phyloP scores from a whole-genome alignment of 2,329 filamentous ascomycete species.

The Phyllosticta paracitricarpa region DNA sequence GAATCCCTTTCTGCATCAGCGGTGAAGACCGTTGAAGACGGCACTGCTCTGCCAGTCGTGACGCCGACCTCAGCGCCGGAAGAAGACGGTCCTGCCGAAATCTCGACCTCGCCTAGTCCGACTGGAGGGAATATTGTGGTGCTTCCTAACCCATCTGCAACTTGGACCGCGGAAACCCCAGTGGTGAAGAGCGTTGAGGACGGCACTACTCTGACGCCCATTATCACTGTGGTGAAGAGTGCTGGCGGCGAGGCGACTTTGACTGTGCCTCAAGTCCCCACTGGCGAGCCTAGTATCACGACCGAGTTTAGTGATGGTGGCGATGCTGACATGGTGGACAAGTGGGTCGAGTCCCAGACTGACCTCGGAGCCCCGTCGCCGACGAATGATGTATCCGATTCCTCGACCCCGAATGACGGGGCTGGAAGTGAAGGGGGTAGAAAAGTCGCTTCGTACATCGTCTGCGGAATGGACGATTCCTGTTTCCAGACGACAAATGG shows the following conservation, averaged over 20 bases:
- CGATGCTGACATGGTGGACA: neutral
- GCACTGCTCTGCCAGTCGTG: neutral
- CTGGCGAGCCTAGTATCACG: neutral
- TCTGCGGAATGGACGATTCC: neutral
- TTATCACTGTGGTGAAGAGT: neutral
- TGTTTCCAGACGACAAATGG: neutral
- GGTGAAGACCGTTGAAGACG: neutral
- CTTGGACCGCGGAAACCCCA: too few species aligned
- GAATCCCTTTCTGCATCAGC: too few species aligned
- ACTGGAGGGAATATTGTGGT: neutral
- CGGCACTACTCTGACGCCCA: neutral
- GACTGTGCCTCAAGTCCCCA: neutral
- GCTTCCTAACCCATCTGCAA: neutral
- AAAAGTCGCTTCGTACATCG: neutral
- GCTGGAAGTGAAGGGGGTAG: neutral
- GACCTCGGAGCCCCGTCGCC: neutral
- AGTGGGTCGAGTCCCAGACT: neutral
- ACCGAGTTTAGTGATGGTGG: too few species aligned
- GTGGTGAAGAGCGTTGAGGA: neutral
- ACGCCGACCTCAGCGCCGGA: neutral
- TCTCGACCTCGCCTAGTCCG: neutral
- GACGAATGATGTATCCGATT: neutral
- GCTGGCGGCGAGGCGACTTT: neutral
- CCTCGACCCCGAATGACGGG: neutral
- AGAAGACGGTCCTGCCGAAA: neutral